phyloP scores from a whole-genome alignment of 805 yeast species.

The Hanseniaspora opuntiae region DNA sequence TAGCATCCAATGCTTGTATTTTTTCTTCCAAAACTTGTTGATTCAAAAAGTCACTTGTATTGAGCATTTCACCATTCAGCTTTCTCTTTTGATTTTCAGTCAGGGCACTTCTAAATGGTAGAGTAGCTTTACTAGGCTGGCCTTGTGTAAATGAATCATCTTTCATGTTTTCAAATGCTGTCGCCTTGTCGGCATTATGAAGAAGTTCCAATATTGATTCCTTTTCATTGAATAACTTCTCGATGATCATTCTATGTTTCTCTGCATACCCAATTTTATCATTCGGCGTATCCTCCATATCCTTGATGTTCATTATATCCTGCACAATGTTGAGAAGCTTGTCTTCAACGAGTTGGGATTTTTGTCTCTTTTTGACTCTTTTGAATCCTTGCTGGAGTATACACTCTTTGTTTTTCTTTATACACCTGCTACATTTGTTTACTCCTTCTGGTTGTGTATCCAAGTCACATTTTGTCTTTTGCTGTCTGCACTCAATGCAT shows the following conservation, averaged over 20 bases:
- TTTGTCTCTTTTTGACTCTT: conserved; percentile 77
- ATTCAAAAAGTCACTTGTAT: conserved; percentile 1
- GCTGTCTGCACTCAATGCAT: conserved; percentile 93
- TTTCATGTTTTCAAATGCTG: not conserved
- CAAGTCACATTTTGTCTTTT: conserved; percentile 84
- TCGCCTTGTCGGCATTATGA: not conserved
- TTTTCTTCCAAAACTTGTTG: not conserved
- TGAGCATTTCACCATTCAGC: not conserved
- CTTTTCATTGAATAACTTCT: conserved; percentile 4
- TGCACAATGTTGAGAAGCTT: conserved; percentile 44
- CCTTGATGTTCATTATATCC: conserved; percentile 7
- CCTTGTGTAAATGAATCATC: not conserved
- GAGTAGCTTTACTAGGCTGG: not conserved
- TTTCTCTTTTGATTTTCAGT: conserved; percentile 4
- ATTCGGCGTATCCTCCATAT: not conserved
- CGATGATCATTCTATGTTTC: conserved; percentile 3
- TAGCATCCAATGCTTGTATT: conserved; percentile 22
- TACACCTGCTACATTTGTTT: conserved; percentile 58
- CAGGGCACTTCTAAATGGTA: not conserved
- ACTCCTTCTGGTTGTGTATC: conserved; percentile 59
- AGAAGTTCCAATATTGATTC: conserved; percentile 9
- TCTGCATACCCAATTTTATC: not conserved
- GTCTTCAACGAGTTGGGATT: conserved; percentile 67
- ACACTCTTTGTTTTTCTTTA: conserved; percentile 55
- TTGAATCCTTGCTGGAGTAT: conserved; percentile 68